A percentile compares a stretch with the other conserved stretches of the same genome.
Evolutionary conservation across 805 yeast genomes (phyloP).

Genomic region (Saccharomycopsis schoenii): DNA sequence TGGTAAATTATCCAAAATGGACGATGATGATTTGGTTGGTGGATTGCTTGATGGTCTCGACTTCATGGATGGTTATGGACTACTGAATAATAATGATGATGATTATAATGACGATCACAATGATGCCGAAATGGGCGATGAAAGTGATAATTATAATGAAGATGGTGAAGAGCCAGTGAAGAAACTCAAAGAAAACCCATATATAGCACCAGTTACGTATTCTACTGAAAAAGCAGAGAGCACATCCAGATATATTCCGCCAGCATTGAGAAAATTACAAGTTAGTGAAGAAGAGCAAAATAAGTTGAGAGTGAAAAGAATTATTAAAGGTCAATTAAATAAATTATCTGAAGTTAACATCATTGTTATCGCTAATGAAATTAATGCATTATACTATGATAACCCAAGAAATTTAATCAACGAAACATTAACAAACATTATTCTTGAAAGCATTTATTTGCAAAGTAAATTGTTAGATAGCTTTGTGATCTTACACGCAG

Average conservation of each 20-base stretch:
- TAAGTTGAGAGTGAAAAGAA: constrained; percentile 40
- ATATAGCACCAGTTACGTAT: constrained; percentile 45
- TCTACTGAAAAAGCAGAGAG: constrained; percentile 18
- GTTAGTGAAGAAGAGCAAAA: constrained; percentile 34
- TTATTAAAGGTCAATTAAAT: constrained; percentile 76
- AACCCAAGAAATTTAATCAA: constrained; percentile 77
- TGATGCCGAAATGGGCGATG: constrained; percentile 24
- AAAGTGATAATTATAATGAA: constrained; percentile 18
- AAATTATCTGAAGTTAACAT: constrained; percentile 84
- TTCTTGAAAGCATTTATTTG: constrained; percentile 52
- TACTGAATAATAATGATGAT: constrained; percentile 31
- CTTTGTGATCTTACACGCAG: constrained; percentile 71
- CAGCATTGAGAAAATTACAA: constrained; percentile 58
- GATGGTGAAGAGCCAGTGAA: constrained; percentile 19
- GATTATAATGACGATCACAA: constrained; percentile 30
- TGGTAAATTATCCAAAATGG: constrained; percentile 38
- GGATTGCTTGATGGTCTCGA: constrained; percentile 65
- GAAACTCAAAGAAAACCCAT: constrained; percentile 57
- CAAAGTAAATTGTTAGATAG: constrained; percentile 63
- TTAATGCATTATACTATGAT: constrained; percentile 50
- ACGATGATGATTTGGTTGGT: constrained; percentile 69
- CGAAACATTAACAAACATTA: constrained; percentile 50
- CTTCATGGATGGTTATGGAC: constrained; percentile 24
- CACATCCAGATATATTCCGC: constrained; percentile 61
- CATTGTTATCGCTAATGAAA: constrained; percentile 54